These are phyloP conservation scores for Annulohypoxylon nitens DNA, from an alignment of 495 filamentous ascomycete genomes.

Conservation along the genomic window DNA sequence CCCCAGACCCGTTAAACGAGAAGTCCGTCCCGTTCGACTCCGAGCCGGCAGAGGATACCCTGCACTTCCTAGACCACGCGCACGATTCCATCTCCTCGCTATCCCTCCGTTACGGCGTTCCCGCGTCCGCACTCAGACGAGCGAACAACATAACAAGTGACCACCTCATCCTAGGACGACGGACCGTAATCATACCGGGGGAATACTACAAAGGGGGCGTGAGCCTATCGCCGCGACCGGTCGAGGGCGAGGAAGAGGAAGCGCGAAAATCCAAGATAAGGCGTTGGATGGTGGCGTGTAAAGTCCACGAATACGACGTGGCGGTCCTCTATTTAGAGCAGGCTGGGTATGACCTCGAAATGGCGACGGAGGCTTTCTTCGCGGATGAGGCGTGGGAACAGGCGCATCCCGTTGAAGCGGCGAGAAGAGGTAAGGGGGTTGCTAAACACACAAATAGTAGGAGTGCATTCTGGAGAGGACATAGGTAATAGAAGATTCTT, in stretches of 20 bases:
- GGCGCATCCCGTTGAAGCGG: constrained; percentile 69
- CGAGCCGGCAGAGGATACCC: constrained; percentile 64
- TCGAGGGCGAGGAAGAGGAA: constrained; percentile 78
- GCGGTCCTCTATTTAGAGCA: constrained; percentile 78
- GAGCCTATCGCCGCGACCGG: constrained; percentile 72
- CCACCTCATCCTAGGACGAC: constrained; percentile 73
- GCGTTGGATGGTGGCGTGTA: constrained; percentile 77
- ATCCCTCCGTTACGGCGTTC: constrained; percentile 75
- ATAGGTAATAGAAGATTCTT: constrained; percentile 18
- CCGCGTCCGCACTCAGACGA: constrained; percentile 64
- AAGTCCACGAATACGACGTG: constrained; percentile 79
- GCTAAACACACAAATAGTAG: constrained; percentile 39
- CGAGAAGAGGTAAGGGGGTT: constrained; percentile 55
- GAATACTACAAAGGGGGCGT: constrained; percentile 72
- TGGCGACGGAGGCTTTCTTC: constrained; percentile 70
- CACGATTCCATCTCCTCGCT: constrained; percentile 73
- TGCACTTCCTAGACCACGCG: constrained; percentile 75
- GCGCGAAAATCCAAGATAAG: constrained; percentile 73
- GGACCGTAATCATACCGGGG: constrained; percentile 75
- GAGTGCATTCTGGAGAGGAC: constrained; percentile 27
- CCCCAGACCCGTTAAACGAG: constrained; percentile 37
- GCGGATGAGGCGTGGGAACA: constrained; percentile 80
- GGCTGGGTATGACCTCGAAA: constrained; percentile 71
- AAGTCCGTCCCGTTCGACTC: constrained; percentile 41
- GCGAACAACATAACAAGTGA: constrained; percentile 75